A percentile compares a stretch with the other conserved stretches of the same genome.
These are phyloP conservation scores for Alternaria conjuncta DNA, from an alignment of 2,329 filamentous ascomycete species.

Conservation along the genomic window DNA sequence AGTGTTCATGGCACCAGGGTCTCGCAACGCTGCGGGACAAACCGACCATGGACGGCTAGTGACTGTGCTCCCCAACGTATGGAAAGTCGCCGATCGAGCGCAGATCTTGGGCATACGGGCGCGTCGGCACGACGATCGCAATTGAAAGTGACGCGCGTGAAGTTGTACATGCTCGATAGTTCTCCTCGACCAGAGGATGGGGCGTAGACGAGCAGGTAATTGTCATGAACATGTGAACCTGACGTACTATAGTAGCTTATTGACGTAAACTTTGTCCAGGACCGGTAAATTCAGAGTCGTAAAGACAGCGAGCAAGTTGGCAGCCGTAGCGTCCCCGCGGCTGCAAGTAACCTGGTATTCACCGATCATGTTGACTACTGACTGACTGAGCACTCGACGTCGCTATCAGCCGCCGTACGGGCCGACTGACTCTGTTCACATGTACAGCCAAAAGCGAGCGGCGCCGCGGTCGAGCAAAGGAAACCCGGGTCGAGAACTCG, in stretches of 20 bases:
- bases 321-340: neutral
- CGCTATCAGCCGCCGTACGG: slow-evolving; percentile 2
- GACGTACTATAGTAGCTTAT: neutral
- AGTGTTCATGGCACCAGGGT: slow-evolving; percentile 16
- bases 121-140: slow-evolving; percentile 30
- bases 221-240: neutral
- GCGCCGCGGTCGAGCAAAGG: neutral
- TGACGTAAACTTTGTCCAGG: slow-evolving; percentile 6
- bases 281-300: slow-evolving; percentile 8
- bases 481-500: neutral
- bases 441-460: neutral
- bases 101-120: slow-evolving; percentile 32
- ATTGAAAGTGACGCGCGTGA: slow-evolving; percentile 20
- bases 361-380: neutral
- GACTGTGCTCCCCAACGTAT: slow-evolving; percentile 23
- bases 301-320: neutral
- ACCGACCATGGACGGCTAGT: slow-evolving; percentile 21
- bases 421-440: neutral
- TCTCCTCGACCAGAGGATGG: slow-evolving; percentile 3
- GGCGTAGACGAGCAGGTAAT: slow-evolving; percentile 1
- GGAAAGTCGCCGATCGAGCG: slow-evolving; percentile 27
- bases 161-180: neutral
- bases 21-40: slow-evolving; percentile 28
- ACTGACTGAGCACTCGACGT: neutral
- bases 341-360: slow-evolving; percentile 1